A percentile compares a stretch with the other conserved stretches of the same genome.
phyloP scores from a whole-genome alignment of 805 yeast species.

The Candida andamanensis region DNA sequence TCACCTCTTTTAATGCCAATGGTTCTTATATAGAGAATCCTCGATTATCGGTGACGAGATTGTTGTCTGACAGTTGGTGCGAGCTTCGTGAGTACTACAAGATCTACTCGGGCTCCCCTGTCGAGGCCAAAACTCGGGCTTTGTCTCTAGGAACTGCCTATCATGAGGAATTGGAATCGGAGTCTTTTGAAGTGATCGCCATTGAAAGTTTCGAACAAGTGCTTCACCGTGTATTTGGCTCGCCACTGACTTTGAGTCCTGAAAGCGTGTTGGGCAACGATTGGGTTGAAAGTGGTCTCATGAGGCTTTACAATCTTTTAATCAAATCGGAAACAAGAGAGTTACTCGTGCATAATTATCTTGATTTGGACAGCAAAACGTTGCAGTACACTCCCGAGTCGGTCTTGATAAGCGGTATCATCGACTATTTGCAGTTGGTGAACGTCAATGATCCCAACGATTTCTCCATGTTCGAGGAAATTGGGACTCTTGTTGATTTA shows the following conservation, averaged over 20 bases:
- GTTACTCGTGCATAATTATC: constrained; percentile 49
- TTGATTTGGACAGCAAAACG: constrained; percentile 24
- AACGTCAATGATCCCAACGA: constrained; percentile 12
- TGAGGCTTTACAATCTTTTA: constrained; percentile 37
- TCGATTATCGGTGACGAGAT: constrained; percentile 54
- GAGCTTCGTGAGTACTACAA: constrained; percentile 54
- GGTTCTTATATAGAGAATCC: constrained; percentile 19
- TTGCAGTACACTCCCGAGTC: constrained; percentile 17
- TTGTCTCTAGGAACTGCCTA: constrained; percentile 43
- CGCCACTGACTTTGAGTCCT: constrained; percentile 1
- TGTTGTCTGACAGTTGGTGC: constrained; percentile 63
- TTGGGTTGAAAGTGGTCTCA: constrained; percentile 40
- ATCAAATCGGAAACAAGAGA: constrained; percentile 56
- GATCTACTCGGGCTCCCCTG: constrained; percentile 41
- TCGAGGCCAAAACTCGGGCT: constrained; percentile 25
- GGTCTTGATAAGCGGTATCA: constrained; percentile 57
- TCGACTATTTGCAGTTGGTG: constrained; percentile 42
- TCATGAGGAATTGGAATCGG: constrained; percentile 46
- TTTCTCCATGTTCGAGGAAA: constrained; percentile 19
- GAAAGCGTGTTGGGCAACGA: constrained; percentile 20
- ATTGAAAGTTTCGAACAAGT: constrained; percentile 9
- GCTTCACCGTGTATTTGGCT: constrained; percentile 4
- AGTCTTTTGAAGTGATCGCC: constrained; percentile 37
- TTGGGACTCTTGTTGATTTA: constrained; percentile 15
- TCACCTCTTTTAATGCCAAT: constrained; percentile 20